Evolutionary conservation across 129 eudicot genomes (phyloP), one percentile per base, ranked within the genome.

Genomic region (Arctium minus): DNA sequence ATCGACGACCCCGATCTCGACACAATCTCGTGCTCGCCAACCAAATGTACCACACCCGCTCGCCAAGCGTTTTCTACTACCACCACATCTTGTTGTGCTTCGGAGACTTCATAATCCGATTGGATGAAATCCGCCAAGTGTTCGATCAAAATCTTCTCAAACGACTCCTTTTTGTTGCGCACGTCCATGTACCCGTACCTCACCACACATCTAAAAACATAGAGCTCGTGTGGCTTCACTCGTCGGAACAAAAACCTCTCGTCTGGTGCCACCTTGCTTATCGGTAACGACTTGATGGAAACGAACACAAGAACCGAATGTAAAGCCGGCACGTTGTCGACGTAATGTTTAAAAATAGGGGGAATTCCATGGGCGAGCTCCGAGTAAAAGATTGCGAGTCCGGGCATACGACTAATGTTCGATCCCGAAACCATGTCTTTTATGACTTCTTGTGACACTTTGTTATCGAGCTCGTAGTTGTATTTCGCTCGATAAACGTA

Each of bases 301-400:
- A 91, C 94, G 17, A 94, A 94, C 30, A 94, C 91, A 6, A 92
- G 86, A n/a, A 91, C 86, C 1, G 94, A 91, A 85, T 94, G 97
- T 3, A 94, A 82, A 29, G 93, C 93, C 0, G 90, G 94, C 1
- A 90, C 88, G 33, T 89, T 94, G 1, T 80, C 90, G 22, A 89
- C 80, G 42, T 92, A 94, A 48, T 94, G 94, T 80, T 87, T 81
- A 80, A 94, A 94, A 27, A 94, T 92, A 0, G 98, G 98, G 3
- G 91, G 98, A 65, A 94, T 92, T 1, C 98, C 98, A 11, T 92
- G 98, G 4, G 91, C 97, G 12, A 94, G 89, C 77, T 90, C 98
- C 0, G 97, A 92, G 85, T 94, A 88, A 75, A 93, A 93, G 37
- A 93, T 79, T 10, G 97, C 94, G 2, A 91, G 78, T 27, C 98